phyloP scores from a whole-genome alignment of 345 rosid genomes.

The Durio zibethinus region DNA sequence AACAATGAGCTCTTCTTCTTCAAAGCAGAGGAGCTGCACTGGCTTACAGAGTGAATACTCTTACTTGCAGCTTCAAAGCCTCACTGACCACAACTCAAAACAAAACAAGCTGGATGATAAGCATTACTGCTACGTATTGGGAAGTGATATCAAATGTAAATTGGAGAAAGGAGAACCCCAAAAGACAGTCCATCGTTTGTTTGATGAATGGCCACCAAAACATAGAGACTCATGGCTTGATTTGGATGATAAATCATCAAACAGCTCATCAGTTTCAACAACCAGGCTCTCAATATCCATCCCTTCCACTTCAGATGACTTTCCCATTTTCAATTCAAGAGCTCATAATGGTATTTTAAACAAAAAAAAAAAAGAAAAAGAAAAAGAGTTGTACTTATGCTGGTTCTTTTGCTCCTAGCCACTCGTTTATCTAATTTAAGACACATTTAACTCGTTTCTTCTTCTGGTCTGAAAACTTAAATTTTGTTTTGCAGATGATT shows the following conservation, averaged over 20 bases:
- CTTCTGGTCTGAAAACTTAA: neutral
- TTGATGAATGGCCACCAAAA: conserved; percentile 84
- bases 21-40: conserved; percentile 44
- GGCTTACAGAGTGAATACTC: conserved; percentile 46
- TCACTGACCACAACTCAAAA: conserved; percentile 22
- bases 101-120: conserved; percentile 35
- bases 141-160: conserved; percentile 35
- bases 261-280: conserved; percentile 38
- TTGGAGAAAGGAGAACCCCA: conserved; percentile 44
- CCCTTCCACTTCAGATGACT: conserved; percentile 56
- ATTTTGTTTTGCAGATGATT: conserved; percentile 15
- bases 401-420: neutral
- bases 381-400: neutral
- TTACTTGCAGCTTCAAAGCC: conserved; percentile 54
- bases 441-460: neutral
- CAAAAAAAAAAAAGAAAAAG: no score
- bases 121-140: conserved; percentile 31
- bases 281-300: conserved; percentile 65
- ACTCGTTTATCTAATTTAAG: neutral
- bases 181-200: conserved; percentile 75
- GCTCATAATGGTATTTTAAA: conserved; percentile 31
- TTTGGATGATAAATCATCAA: conserved; percentile 60
- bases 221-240: conserved; percentile 57
- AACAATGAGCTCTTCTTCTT: conserved; percentile 46
- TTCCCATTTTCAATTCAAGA: conserved; percentile 48